phyloP scores from a whole-genome alignment of 805 yeast genomes.

The Teunomyces cretensis region DNA sequence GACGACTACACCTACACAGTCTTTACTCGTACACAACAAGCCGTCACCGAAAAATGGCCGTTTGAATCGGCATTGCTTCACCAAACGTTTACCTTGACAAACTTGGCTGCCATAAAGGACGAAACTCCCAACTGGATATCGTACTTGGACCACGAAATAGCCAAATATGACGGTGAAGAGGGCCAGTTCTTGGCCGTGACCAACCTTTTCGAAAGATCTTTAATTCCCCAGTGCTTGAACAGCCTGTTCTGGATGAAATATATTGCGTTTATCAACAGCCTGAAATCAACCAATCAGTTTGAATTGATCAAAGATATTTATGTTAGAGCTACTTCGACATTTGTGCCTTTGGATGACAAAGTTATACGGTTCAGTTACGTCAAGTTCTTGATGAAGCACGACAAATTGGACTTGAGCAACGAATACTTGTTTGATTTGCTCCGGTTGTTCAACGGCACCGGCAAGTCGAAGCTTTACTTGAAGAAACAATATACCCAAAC shows the following conservation, averaged over 20 bases:
- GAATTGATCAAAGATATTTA: slow-evolving; percentile 45
- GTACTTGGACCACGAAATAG: slow-evolving; percentile 59
- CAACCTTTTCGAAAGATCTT: slow-evolving; percentile 67
- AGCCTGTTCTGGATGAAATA: slow-evolving; percentile 71
- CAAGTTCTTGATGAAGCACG: slow-evolving; percentile 18
- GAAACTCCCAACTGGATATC: slow-evolving; percentile 57
- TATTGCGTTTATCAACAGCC: slow-evolving; percentile 47
- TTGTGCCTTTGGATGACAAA: slow-evolving; percentile 32
- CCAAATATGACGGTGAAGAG: background rate
- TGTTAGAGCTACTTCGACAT: slow-evolving; percentile 47
- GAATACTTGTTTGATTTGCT: slow-evolving; percentile 28
- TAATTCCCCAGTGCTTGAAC: slow-evolving; percentile 63
- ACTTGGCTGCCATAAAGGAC: slow-evolving; percentile 30
- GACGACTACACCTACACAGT: slow-evolving; percentile 45
- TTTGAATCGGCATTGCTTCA: slow-evolving; percentile 66
- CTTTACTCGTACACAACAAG: slow-evolving; percentile 47
- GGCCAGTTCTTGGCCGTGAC: slow-evolving; percentile 29
- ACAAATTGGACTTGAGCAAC: slow-evolving; percentile 19
- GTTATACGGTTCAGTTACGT: slow-evolving; percentile 26
- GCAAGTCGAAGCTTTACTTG: slow-evolving; percentile 10
- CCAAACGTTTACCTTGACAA: slow-evolving; percentile 48
- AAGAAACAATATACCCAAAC: slow-evolving; percentile 19
- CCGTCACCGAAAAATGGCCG: slow-evolving; percentile 64
- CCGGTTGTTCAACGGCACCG: slow-evolving; percentile 22
- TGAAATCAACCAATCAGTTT: slow-evolving; percentile 17